A percentile compares a stretch with the other conserved stretches of the same genome.
Conservation (phyloP, 169 alveolate genomes). For the Plasmodium gonderi region DNA sequence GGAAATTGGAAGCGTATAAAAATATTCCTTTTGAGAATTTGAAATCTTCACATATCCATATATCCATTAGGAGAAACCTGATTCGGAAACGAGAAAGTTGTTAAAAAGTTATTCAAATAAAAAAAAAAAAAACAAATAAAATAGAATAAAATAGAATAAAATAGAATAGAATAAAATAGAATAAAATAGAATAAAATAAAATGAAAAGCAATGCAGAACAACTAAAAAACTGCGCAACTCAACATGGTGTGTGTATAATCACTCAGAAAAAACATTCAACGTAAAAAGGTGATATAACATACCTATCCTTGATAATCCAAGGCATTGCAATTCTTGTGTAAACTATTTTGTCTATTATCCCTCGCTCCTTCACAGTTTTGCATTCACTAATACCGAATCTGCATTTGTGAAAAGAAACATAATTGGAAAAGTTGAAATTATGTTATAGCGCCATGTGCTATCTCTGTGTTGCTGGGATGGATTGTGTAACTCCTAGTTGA, state of each 20-base stretch:
- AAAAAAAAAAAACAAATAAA: neutral
- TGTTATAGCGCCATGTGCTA: no score
- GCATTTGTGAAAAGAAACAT: neutral
- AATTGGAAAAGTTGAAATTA: neutral
- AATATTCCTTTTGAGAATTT: slow-evolving; percentile 54
- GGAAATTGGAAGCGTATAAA: slow-evolving; percentile 31
- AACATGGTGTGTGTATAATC: neutral
- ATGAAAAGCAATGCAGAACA: neutral
- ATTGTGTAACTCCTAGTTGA: no score
- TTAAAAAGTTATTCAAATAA: neutral
- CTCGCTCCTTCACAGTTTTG: slow-evolving; percentile 27
- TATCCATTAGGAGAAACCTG: slow-evolving; percentile 40
- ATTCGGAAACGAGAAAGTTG: neutral
- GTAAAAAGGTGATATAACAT: neutral
- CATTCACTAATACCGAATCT: slow-evolving; percentile 61
- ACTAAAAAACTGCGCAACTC: neutral
- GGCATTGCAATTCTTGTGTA: slow-evolving; percentile 70
- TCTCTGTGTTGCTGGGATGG: no score
- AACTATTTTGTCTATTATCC: slow-evolving; percentile 36
- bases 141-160: neutral
- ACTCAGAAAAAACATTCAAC: neutral
- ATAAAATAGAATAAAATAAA: neutral
- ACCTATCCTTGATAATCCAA: slow-evolving; percentile 62
- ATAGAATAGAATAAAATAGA: neutral
- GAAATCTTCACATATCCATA: slow-evolving; percentile 66